These are phyloP conservation scores for Hypomyces rosellus DNA, from an alignment of 2,329 filamentous ascomycete species.

Conservation along the genomic window DNA sequence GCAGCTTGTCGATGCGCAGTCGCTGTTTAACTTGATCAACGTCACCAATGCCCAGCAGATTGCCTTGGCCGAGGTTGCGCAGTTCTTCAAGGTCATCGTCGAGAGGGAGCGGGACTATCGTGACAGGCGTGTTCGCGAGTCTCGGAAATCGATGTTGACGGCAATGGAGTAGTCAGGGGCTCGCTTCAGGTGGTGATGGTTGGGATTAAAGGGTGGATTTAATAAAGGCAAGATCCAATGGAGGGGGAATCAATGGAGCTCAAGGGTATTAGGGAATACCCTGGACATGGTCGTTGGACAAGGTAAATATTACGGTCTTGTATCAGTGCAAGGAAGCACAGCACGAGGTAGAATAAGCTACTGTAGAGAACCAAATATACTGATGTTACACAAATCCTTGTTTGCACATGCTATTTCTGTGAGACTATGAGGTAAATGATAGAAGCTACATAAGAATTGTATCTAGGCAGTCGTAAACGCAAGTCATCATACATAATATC, in stretches of 20 bases:
- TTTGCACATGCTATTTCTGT: no score
- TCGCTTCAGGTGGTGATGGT: background rate
- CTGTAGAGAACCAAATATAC: no score
- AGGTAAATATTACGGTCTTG: no score
- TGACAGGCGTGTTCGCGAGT: constrained; percentile 19
- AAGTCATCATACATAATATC: no score
- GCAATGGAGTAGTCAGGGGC: background rate
- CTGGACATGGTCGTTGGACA: background rate
- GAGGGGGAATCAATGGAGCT: no score
- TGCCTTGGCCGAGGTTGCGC: constrained; percentile 43
- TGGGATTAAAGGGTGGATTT: background rate
- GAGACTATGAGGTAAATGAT: no score
- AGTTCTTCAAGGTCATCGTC: constrained; percentile 49
- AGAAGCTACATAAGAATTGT: no score
- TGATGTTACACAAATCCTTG: no score
- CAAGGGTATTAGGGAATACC: background rate
- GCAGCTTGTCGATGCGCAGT: constrained; percentile 49
- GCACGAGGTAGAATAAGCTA: no score
- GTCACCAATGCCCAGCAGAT: constrained; percentile 37
- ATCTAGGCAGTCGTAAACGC: no score
- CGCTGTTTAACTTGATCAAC: constrained; percentile 44
- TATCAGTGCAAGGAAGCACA: no score
- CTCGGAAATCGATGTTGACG: background rate
- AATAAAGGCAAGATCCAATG: no score
- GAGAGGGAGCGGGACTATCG: constrained; percentile 36